Evolutionary conservation across 1,284 basidiomycete species (phyloP).

Genomic region (Termitomyces sp.): DNA sequence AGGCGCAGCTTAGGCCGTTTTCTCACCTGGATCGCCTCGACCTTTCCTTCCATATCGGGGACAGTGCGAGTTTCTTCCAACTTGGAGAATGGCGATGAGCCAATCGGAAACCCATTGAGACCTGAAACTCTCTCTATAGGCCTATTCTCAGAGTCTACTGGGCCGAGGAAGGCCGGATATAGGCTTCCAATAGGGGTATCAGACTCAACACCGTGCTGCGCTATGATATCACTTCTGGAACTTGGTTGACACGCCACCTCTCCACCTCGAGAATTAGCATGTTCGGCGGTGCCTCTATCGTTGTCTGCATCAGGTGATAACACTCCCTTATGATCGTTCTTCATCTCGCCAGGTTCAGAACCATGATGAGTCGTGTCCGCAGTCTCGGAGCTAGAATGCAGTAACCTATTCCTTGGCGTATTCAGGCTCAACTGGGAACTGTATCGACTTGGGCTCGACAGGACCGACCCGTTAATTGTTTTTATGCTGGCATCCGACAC

Average conservation of each 20-base stretch:
- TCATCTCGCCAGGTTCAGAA: neutral
- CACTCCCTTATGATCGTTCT: neutral
- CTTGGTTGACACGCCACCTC: neutral
- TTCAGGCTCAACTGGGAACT: neutral
- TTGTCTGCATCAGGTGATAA: neutral
- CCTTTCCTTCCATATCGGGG: neutral
- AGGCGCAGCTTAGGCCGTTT: neutral
- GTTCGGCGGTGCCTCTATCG: neutral
- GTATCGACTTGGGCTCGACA: constrained; percentile 3
- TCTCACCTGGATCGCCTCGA: constrained; percentile 2
- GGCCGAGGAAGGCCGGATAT: neutral
- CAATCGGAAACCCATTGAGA: neutral
- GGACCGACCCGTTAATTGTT: constrained; percentile 14
- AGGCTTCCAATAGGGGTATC: neutral
- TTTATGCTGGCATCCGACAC: constrained; percentile 17
- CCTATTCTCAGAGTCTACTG: neutral
- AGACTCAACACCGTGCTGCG: neutral
- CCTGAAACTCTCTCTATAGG: neutral
- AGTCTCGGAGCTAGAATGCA: constrained; percentile 1
- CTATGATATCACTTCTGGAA: neutral
- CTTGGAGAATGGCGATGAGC: neutral
- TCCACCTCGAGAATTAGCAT: neutral
- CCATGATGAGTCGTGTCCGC: neutral
- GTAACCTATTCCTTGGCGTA: neutral
- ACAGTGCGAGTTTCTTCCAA: neutral